Evolutionary conservation across 208 protist genomes (phyloP).

Genomic region (Trichomonas gallinae): DNA sequence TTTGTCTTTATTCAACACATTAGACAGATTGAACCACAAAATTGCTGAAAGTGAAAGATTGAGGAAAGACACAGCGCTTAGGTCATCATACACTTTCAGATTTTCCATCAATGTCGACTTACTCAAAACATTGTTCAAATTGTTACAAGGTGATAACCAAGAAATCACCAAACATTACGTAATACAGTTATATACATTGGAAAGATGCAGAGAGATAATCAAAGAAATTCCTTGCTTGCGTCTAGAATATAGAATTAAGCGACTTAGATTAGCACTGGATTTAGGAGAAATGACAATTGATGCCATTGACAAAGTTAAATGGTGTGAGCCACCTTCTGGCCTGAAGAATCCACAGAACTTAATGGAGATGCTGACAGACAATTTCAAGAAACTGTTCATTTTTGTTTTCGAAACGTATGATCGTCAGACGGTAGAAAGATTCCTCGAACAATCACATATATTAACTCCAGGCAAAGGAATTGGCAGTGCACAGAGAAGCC

Average conservation of each 20-base stretch:
- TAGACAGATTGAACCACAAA: not conserved
- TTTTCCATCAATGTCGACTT: not conserved
- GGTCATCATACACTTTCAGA: not conserved
- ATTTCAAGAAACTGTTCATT: not conserved
- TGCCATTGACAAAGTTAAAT: not conserved
- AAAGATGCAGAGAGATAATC: not conserved
- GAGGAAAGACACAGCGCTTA: not conserved
- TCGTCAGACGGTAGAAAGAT: not conserved
- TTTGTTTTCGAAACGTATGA: conserved; percentile 15
- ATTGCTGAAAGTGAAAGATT: not conserved
- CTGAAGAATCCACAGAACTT: not conserved
- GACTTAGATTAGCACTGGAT: not conserved
- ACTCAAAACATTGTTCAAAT: not conserved
- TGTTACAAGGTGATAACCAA: not conserved
- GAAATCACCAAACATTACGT: not conserved
- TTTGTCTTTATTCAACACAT: not conserved
- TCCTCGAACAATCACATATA: not conserved
- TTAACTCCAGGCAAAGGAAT: not conserved
- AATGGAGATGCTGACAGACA: not conserved
- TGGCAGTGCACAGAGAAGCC: not conserved
- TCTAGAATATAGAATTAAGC: not conserved
- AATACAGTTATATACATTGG: not conserved
- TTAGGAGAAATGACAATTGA: not conserved
- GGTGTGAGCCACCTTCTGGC: not conserved
- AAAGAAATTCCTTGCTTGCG: not conserved